These are phyloP conservation scores for Ambrosia artemisiifolia DNA, from an alignment of 129 eudicot genomes.

Conservation along the genomic window DNA sequence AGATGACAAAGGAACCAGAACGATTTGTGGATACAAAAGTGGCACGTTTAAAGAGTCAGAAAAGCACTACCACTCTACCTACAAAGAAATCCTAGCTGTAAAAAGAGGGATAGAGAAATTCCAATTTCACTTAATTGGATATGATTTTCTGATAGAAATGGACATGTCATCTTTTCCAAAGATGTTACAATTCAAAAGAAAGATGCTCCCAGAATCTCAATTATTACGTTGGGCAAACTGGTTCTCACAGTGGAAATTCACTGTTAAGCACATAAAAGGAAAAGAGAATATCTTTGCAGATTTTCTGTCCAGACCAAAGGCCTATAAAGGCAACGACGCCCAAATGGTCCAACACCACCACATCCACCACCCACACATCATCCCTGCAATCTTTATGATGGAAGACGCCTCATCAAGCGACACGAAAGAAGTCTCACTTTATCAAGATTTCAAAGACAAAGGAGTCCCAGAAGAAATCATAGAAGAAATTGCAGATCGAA, in stretches of 20 bases:
- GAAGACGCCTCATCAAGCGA: not conserved
- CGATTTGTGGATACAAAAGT: no score
- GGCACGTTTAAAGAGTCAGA: no score
- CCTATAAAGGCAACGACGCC: not conserved
- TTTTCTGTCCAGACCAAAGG: not conserved
- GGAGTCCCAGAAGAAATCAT: not conserved
- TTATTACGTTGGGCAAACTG: not conserved
- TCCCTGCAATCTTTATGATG: not conserved
- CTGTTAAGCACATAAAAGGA: not conserved
- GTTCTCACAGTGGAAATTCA: not conserved
- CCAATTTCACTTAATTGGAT: not conserved
- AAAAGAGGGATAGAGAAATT: not conserved
- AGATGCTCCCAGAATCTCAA: not conserved
- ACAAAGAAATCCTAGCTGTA: not conserved
- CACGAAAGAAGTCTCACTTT: not conserved
- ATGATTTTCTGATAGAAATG: not conserved
- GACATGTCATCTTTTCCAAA: not conserved
- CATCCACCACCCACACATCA: not conserved
- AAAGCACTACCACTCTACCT: no score
- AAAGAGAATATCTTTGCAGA: not conserved
- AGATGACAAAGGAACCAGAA: no score
- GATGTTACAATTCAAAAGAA: not conserved
- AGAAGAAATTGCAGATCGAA: not conserved
- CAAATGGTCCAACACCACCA: not conserved
- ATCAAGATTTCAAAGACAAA: not conserved